phyloP scores from a whole-genome alignment of 2,329 filamentous ascomycete genomes.

The Calonectria crousiana region DNA sequence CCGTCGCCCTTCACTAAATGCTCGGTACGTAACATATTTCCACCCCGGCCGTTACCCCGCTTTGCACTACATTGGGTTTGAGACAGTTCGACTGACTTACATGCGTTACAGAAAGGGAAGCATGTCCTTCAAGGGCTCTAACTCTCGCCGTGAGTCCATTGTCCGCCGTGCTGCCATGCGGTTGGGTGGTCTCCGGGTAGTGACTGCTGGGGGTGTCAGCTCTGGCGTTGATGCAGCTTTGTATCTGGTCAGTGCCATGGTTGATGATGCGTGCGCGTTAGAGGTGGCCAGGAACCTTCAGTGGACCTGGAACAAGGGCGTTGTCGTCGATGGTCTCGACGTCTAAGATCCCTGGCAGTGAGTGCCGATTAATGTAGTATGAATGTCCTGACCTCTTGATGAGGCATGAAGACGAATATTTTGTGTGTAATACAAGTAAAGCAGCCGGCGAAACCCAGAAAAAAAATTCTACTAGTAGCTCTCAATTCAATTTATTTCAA shows the following conservation, averaged over 20 bases:
- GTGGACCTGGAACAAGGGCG: constrained; percentile 87
- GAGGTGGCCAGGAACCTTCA: constrained; percentile 83
- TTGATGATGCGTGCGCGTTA: constrained; percentile 80
- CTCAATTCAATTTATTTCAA: constrained; percentile 43
- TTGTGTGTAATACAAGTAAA: constrained; percentile 42
- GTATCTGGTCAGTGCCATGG: constrained; percentile 87
- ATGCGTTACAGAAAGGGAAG: constrained; percentile 76
- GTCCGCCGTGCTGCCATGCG: constrained; percentile 82
- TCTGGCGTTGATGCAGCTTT: constrained; percentile 86
- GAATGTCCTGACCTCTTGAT: constrained; percentile 38
- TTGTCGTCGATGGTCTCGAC: constrained; percentile 87
- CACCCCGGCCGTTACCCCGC: constrained; percentile 38
- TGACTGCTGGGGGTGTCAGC: constrained; percentile 83
- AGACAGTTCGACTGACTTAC: constrained; percentile 40
- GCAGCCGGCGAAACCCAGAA: constrained; percentile 44
- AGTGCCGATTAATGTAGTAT: constrained; percentile 42
- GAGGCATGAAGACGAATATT: constrained; percentile 41
- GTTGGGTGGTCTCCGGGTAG: constrained; percentile 76
- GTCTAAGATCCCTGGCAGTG: constrained; percentile 66
- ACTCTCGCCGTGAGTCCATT: constrained; percentile 82
- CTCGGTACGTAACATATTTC: constrained; percentile 61
- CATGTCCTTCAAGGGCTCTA: constrained; percentile 82
- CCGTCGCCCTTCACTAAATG: constrained; percentile 68
- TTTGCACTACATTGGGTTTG: constrained; percentile 37
- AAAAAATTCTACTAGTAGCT: constrained; percentile 44